A percentile compares a stretch with the other conserved stretches of the same genome.
These are phyloP conservation scores for Pseudofabraea citricarpa DNA, from an alignment of 2,329 filamentous ascomycete species.

Conservation along the genomic window DNA sequence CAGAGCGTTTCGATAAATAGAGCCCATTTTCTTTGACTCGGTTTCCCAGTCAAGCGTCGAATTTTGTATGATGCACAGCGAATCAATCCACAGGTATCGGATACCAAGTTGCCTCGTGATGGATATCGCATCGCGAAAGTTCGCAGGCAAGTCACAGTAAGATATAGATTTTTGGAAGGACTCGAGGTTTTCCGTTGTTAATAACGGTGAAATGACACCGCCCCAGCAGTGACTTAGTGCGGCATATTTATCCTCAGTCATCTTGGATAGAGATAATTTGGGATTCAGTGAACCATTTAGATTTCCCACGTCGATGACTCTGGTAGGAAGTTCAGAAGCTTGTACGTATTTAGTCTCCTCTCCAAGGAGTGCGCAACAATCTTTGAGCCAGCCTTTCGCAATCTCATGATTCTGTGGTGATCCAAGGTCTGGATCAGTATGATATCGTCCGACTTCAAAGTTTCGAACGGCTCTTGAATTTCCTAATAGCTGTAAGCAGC, in stretches of 20 bases:
- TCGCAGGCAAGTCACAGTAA: slow-evolving; percentile 15
- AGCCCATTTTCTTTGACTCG: slow-evolving; percentile 18
- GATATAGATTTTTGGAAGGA: slow-evolving; percentile 2
- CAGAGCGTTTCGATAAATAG: slow-evolving; percentile 17
- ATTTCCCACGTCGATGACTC: slow-evolving; percentile 4
- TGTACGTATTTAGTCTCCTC: neutral
- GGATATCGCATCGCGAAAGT: slow-evolving; percentile 22
- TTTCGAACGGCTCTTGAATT: neutral
- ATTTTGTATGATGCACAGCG: slow-evolving; percentile 27
- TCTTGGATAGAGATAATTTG: neutral
- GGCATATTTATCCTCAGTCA: slow-evolving; percentile 7
- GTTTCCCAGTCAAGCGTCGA: slow-evolving; percentile 20
- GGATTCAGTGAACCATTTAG: neutral
- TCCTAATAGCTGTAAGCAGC: neutral
- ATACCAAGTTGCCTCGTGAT: slow-evolving; percentile 20
- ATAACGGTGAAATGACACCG: slow-evolving; percentile 9
- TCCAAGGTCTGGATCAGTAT: neutral
- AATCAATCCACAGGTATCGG: slow-evolving; percentile 27
- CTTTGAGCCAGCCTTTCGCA: neutral
- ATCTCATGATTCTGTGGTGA: neutral
- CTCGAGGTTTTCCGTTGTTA: slow-evolving; percentile 4
- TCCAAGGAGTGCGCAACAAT: neutral
- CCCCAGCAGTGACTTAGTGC: slow-evolving; percentile 26
- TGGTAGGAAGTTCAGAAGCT: neutral
- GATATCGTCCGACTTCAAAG: neutral